Evolutionary conservation across 768 basidiomycete genomes (phyloP), one percentile per base, ranked within the genome.

Genomic region (Mycena olivaceomarginata): DNA sequence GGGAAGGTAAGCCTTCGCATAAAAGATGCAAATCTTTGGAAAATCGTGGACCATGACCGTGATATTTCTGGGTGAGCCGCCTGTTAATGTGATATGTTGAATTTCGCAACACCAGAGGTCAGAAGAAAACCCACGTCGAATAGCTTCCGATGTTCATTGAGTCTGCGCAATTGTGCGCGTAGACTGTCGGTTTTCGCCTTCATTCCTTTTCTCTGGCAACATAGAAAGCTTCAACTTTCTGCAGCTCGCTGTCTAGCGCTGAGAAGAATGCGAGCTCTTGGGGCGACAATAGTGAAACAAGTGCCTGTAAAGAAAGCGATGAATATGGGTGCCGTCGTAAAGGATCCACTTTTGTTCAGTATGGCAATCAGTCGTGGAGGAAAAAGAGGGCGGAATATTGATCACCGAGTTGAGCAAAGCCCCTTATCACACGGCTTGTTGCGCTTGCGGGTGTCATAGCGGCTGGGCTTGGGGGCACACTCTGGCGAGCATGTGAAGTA

Each of bases 161-260:
- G 90, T 81, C 97, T 95, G 13, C 89, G 85, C 25, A 98, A 89
- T 82, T 98, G 97, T 57, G 88, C 89, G 69, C 91, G 89, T 5
- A 99, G 84, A 40, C 85, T 68, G 43, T 85, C 82, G 11, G 88
- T 87, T 41, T 89, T 88, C 1, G 82, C 84, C 11, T 86, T 85
- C 92, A 91, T 94, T 90, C 92, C 63, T 88, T 89, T 85, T 93
- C 97, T 41, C 93, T 90, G 37, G 91, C 92, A 5, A 90, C 81
- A 83, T 96, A 99, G 85, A 99, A 99, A 0, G 87, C 85, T 76
- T 96, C 95, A 13, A 99, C 92, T 84, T 98, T 98, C 37, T 94
- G 92, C 6, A 99, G 86, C 82, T 99, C 94, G 1, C 82, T 82
- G 78, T 98, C 95, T 8, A 99, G 89, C 39, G 92, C 87, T 1